A percentile compares a stretch with the other conserved stretches of the same genome.
Conservation (phyloP, 2,329 filamentous ascomycete species). For the Thyridium curvatum region DNA sequence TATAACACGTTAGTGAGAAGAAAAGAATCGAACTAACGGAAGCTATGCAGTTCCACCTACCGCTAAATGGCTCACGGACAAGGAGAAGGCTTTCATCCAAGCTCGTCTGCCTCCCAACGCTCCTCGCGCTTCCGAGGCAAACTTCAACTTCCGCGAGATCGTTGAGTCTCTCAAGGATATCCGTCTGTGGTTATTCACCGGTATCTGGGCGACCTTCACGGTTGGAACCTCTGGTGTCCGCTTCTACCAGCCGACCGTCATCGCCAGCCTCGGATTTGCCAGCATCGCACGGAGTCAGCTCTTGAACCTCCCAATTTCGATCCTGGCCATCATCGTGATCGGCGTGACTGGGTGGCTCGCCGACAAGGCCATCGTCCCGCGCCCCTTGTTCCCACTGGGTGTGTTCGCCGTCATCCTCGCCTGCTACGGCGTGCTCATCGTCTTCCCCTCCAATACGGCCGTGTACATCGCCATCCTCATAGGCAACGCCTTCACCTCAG, state of each 20-base stretch:
- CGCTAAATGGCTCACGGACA: slow-evolving; percentile 36
- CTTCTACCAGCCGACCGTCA: slow-evolving; percentile 35
- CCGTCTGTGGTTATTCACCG: slow-evolving; percentile 37
- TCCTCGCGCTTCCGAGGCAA: slow-evolving; percentile 30
- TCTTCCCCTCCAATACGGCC: slow-evolving; percentile 13
- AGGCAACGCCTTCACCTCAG: slow-evolving; percentile 32
- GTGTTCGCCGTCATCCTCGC: slow-evolving; percentile 1
- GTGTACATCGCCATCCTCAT: slow-evolving; percentile 36
- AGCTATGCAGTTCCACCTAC: slow-evolving; percentile 28
- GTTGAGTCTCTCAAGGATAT: slow-evolving; percentile 28
- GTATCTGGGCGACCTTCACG: slow-evolving; percentile 38
- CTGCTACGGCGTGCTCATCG: slow-evolving; percentile 5
- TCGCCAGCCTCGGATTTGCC: slow-evolving; percentile 24
- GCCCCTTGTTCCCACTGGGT: slow-evolving; percentile 5
- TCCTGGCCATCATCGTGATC: slow-evolving; percentile 6
- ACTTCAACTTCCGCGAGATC: slow-evolving; percentile 33
- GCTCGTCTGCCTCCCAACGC: slow-evolving; percentile 36
- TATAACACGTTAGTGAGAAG: neutral
- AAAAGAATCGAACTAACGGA: slow-evolving; percentile 3
- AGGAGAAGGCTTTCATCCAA: slow-evolving; percentile 41
- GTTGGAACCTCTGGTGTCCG: slow-evolving; percentile 35
- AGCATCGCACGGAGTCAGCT: slow-evolving; percentile 39
- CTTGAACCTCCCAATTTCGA: slow-evolving; percentile 25
- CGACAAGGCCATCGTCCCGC: slow-evolving; percentile 7
- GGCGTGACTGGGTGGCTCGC: slow-evolving; percentile 7